Percentiles rank a stretch among this genome's conserved stretches.
Evolutionary conservation across 1,284 basidiomycete genomes (phyloP).

Genomic region (Ceratobasidium sp.): DNA sequence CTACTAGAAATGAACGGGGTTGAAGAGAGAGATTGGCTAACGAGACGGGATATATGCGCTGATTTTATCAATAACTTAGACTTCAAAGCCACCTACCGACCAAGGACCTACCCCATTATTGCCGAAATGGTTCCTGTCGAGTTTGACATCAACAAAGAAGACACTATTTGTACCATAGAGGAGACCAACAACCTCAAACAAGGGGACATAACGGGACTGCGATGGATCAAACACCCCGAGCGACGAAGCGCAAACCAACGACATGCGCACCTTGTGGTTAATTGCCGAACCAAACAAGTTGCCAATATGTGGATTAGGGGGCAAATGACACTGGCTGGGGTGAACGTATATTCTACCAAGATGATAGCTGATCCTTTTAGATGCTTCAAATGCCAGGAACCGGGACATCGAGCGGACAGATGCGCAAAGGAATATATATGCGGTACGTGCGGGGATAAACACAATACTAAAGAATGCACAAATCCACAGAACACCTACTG

Average conservation of each 20-base stretch:
- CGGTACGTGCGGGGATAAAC: not conserved
- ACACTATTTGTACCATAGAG: too few species aligned
- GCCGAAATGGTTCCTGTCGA: not conserved
- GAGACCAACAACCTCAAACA: not conserved
- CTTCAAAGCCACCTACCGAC: too few species aligned
- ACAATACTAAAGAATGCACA: not conserved
- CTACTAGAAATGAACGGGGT: not conserved
- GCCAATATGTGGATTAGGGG: not conserved
- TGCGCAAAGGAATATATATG: not conserved
- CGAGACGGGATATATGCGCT: not conserved
- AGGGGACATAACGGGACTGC: not conserved
- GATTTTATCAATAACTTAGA: too few species aligned
- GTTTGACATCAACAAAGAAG: not conserved
- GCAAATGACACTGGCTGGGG: not conserved
- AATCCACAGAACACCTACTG: not conserved
- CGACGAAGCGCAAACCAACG: not conserved
- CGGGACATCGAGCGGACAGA: not conserved
- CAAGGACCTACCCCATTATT: not conserved
- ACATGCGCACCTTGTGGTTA: not conserved
- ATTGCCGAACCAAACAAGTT: not conserved
- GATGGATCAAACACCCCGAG: not conserved
- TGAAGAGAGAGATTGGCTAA: not conserved
- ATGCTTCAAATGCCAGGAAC: not conserved
- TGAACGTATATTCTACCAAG: not conserved
- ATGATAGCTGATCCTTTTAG: not conserved